phyloP scores from a whole-genome alignment of 805 yeast species.

The Hemisphaericaspora nanyangensis region DNA sequence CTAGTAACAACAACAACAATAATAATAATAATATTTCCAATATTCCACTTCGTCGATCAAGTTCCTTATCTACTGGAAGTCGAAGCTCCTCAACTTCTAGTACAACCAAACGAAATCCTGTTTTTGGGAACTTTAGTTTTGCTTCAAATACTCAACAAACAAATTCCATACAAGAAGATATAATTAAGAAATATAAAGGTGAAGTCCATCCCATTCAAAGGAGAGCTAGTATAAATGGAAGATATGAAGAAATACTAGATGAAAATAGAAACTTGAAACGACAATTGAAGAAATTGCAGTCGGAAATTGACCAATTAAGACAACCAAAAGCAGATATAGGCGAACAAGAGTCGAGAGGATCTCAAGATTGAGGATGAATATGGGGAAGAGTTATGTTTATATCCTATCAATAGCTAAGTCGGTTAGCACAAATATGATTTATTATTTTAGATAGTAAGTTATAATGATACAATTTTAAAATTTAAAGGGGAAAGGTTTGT shows the following conservation, averaged over 20 bases:
- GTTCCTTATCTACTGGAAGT: conserved; percentile 2
- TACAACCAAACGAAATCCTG: conserved; percentile 1
- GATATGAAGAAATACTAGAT: conserved; percentile 8
- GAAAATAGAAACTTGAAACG: conserved; percentile 10
- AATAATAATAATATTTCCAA: no score
- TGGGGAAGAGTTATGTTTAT: no score
- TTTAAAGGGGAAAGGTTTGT: no score
- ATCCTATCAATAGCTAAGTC: no score
- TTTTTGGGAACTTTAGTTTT: conserved; percentile 6
- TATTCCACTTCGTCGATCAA: conserved; percentile 4
- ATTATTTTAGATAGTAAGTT: no score
- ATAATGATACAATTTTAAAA: no score
- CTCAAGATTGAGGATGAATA: no score
- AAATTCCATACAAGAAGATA: conserved; percentile 2
- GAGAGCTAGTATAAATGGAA: conserved; percentile 4
- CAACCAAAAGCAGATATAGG: background rate
- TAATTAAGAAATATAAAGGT: conserved; percentile 4
- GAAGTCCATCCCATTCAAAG: conserved; percentile 2
- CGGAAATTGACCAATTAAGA: conserved; percentile 5
- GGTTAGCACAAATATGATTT: no score
- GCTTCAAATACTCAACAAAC: background rate
- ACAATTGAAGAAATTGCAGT: conserved; percentile 9
- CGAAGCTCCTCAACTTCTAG: conserved; percentile 1
- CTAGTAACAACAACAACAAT: background rate
- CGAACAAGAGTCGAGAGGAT: no score